These are phyloP conservation scores for Passalora sequoiae DNA, from an alignment of 2,329 filamentous ascomycete genomes.

Conservation along the genomic window DNA sequence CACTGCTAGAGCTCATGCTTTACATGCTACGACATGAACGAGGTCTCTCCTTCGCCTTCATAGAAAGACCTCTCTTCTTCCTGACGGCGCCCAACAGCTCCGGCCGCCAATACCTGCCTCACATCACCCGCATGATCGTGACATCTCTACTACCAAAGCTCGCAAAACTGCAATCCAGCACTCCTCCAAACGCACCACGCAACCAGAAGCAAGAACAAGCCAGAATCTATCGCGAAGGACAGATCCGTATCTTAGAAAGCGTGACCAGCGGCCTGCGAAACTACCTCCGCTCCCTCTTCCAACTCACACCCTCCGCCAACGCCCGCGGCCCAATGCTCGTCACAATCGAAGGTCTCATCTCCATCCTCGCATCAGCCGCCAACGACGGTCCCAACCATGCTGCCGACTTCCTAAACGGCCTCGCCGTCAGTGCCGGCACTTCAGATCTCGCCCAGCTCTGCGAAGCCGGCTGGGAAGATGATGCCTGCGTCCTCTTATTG, in stretches of 20 bases:
- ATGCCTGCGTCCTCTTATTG: slow-evolving; percentile 33
- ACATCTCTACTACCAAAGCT: slow-evolving; percentile 33
- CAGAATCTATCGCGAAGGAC: slow-evolving; percentile 41
- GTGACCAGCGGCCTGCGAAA: slow-evolving; percentile 26
- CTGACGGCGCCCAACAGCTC: slow-evolving; percentile 21
- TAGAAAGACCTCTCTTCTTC: slow-evolving; percentile 25
- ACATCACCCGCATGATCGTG: slow-evolving; percentile 34
- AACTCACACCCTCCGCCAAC: slow-evolving; percentile 4
- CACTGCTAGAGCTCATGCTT: slow-evolving; percentile 31
- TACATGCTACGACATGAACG: slow-evolving; percentile 34
- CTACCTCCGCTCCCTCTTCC: slow-evolving; percentile 26
- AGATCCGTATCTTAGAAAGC: slow-evolving; percentile 32
- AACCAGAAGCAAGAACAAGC: slow-evolving; percentile 40
- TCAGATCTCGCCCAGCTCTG: slow-evolving; percentile 29
- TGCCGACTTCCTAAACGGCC: slow-evolving; percentile 29
- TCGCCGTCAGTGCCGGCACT: slow-evolving; percentile 30
- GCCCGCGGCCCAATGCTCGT: slow-evolving; percentile 22
- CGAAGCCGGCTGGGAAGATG: slow-evolving; percentile 35
- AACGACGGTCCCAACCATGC: slow-evolving; percentile 18
- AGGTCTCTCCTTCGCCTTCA: slow-evolving; percentile 28
- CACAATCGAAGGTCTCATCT: slow-evolving; percentile 29
- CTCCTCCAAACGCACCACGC: slow-evolving; percentile 21
- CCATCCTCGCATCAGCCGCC: slow-evolving; percentile 48
- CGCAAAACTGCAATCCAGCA: slow-evolving; percentile 27
- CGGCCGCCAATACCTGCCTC: slow-evolving; percentile 30